These are phyloP conservation scores for Papiliotrema terrestris DNA, from an alignment of 1,284 basidiomycete genomes.

Conservation along the genomic window DNA sequence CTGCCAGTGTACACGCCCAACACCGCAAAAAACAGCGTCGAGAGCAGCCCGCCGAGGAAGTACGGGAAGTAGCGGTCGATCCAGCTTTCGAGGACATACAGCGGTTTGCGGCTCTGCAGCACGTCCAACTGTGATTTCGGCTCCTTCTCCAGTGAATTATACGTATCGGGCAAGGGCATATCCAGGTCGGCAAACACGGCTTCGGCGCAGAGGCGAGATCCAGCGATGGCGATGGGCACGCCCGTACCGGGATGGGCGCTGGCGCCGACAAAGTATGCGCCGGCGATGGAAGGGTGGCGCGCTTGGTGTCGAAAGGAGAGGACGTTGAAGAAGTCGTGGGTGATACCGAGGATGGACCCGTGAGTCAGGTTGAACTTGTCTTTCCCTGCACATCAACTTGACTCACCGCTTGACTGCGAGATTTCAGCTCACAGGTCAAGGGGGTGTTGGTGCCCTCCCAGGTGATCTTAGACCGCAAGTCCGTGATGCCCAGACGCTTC, in stretches of 20 bases:
- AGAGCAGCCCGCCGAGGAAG: slow-evolving; percentile 15
- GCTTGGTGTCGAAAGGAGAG: slow-evolving; percentile 40
- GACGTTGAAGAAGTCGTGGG: slow-evolving; percentile 48
- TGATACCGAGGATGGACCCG: slow-evolving; percentile 45
- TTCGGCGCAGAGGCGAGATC: slow-evolving; percentile 34
- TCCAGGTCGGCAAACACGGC: slow-evolving; percentile 26
- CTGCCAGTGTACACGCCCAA: neutral
- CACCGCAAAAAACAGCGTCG: neutral
- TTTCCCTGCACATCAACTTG: slow-evolving; percentile 28
- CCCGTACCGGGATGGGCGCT: slow-evolving; percentile 42
- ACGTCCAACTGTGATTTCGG: slow-evolving; percentile 13
- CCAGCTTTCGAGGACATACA: slow-evolving; percentile 15
- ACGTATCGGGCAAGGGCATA: slow-evolving; percentile 20
- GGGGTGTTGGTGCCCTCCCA: slow-evolving; percentile 46
- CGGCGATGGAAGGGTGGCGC: slow-evolving; percentile 29
- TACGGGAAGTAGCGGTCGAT: slow-evolving; percentile 10
- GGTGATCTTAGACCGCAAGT: slow-evolving; percentile 34
- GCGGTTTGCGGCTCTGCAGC: slow-evolving; percentile 3
- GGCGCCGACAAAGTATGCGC: slow-evolving; percentile 44
- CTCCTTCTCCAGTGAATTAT: slow-evolving; percentile 2
- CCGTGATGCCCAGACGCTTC: slow-evolving; percentile 25
- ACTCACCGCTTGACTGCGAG: neutral
- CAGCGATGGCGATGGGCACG: slow-evolving; percentile 43
- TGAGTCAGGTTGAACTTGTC: slow-evolving; percentile 47
- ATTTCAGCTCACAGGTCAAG: slow-evolving; percentile 28